Evolutionary conservation across 2,329 filamentous ascomycete species (phyloP), one percentile per base, ranked within the genome.

Genomic region (Pleurostoma richardsiae): DNA sequence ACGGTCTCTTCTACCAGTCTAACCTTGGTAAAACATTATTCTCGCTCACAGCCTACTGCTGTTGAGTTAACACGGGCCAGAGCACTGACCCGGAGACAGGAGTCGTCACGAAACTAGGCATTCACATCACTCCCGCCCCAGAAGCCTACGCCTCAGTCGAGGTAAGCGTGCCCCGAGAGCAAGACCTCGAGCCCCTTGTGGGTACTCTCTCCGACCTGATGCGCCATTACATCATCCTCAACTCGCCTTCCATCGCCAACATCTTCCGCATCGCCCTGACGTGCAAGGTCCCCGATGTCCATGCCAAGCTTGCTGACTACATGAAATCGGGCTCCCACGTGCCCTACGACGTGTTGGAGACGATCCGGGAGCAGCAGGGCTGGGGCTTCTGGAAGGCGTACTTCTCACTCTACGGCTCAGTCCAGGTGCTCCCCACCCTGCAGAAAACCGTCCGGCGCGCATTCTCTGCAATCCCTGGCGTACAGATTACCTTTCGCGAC

Each of bases 71-170:
- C 19, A 19, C 19, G 19, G 19, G 19, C 19, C 19, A 19, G 19
- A 19, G 19, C 19, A 19, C 19, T 19, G 19, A 19, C 19, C 19
- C 19, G 19, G 19, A 19, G 19, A 19, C 19, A 19, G 19, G 76
- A 3, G 71, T 80, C 29, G 73, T 79, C 4, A 76, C 73, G 4
- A 80, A 80, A 55, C 72, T 81, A 64, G 76, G 75, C 1, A 67
- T 80, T 43, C 63, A 62, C 54, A 48, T 69, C 42, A 65, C 61
- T 8, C 64, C 64, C 4, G 63, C 66, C 47, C 67, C 71, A 5
- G 66, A 73, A 51, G 68, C 70, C 0, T 74, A 64, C 56, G 70
- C 74, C 68, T 66, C 67, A 0, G 73, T 70, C 54, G 59, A 63
- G 7, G 72, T 74, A 45, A 62, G 67, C 48, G 70, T 74, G 62